Base-by-base conservation (phyloP, 2,329 filamentous ascomycete species). In the Graphium sp. region DNA sequence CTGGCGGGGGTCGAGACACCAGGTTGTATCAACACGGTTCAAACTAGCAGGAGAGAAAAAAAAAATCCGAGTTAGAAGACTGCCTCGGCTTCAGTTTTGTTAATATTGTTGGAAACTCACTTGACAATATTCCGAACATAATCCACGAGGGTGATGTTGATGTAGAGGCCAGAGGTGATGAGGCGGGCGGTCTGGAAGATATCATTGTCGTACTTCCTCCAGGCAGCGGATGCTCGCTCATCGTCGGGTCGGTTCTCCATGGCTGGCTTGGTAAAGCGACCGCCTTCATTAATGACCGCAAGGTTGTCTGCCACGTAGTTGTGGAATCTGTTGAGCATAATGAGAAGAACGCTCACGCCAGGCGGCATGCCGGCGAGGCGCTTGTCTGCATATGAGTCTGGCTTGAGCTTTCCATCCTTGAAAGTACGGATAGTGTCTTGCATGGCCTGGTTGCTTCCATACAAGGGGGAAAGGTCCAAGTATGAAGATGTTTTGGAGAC, bases 301-400 rank as follows among this genome's bases (percentile, higher is more conserved):
- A 94, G 57, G 35, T 87, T 77, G 30, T 73, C 66, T 2, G 80
- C 84, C 0, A 84, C 70, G 37, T 89, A 66, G 51, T 95, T 94
- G 52, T 94, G 87, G 52, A 91, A 91, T 15, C 74, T 66, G 41
- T 76, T 77, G 52, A 83, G 75, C 77, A 84, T 82, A 48, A 85
- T 63, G 17, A 85, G 52, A 4, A 85, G 42, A 5, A 80, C 72
- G 32, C 70, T 65, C 5, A 79, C 75, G 9, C 77, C 76, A 0
- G 80, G 74, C 0, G 79, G 80, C 41, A 80, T 74, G 7, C 69
- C 74, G 15, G 75, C 50, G 3, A 84, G 54, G 30, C 79, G 63
- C 48, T 73, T 72, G 42, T 83, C 76, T 3, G 74, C 69, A 38
- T 78, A 85, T 6, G 60, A 57, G 40, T 87, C 80, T 1, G 74